A percentile compares a stretch with the other conserved stretches of the same genome.
Conservation (phyloP, 1,139 yeast species). For the Blastobotrys apis region DNA sequence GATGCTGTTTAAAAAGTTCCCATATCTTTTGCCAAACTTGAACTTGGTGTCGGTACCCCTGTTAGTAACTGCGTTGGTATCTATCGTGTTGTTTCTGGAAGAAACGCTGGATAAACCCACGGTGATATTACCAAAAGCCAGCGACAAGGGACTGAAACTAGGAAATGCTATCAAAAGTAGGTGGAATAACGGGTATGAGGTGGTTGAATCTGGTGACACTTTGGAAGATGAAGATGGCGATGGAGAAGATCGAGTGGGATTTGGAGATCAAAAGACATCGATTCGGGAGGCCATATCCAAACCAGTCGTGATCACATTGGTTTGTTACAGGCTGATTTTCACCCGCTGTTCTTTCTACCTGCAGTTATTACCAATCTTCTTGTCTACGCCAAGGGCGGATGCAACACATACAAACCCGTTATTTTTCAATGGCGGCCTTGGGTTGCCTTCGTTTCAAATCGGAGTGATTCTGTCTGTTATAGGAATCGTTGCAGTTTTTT, state of each 20-base stretch:
- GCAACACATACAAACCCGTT: slow-evolving; percentile 35
- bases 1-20: slow-evolving; percentile 41
- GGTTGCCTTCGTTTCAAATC: slow-evolving; percentile 45
- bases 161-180: slow-evolving; percentile 21
- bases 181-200: background rate
- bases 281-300: slow-evolving; percentile 18
- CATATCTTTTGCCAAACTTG: slow-evolving; percentile 58
- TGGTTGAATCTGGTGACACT: background rate
- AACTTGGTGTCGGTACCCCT: slow-evolving; percentile 50
- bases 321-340: slow-evolving; percentile 33
- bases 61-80: slow-evolving; percentile 35
- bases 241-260: background rate
- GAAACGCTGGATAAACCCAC: slow-evolving; percentile 48
- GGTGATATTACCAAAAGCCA: slow-evolving; percentile 45
- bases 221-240: background rate
- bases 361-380: slow-evolving; percentile 56
- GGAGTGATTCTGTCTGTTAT: slow-evolving; percentile 53
- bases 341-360: slow-evolving; percentile 50
- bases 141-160: slow-evolving; percentile 42
- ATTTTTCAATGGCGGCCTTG: slow-evolving; percentile 47
- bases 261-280: slow-evolving; percentile 5
- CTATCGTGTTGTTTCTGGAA: slow-evolving; percentile 49
- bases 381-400: slow-evolving; percentile 47
- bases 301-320: slow-evolving; percentile 27
- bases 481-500: slow-evolving; percentile 52